Base-by-base conservation (phyloP, 768 basidiomycete genomes). In the Pleurotus sapidus region DNA sequence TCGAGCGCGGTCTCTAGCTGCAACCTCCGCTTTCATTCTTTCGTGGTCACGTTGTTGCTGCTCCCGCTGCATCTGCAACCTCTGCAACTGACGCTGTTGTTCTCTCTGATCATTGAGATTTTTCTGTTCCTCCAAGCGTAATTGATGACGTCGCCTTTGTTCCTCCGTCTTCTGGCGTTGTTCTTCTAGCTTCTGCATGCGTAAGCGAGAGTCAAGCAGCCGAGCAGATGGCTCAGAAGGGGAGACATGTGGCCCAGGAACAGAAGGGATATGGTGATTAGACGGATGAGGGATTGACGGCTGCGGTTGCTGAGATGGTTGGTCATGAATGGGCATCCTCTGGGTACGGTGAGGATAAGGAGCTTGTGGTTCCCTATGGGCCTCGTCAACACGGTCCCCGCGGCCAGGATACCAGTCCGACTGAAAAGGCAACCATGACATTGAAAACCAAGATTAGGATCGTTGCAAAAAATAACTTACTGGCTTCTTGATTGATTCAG, bases 1-100 rank as follows among this genome's bases (percentile, higher is more conserved):
- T 67, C 65, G 43, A 66, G 64, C 48, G 62, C 56, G 56, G 60
- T 50, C 55, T 60, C 67, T 45, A 66, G 63, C 18, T 59, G 59
- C 46, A 67, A 64, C 27, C 56, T 61, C 25, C 63, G 64, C 62
- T 39, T 63, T 56, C 54, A 59, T 68, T 56, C 63, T 72, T 50
- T 68, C 65, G 39, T 68, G 64, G 46, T 61, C 56, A 55, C 62
- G 50, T 51, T 59, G 66, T 46, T 68, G 64, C 18, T 60, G 58
- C 43, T 68, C 64, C 24, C 56, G 59, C 20, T 65, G 63, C 63
- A 57, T 64, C 57, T 60, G 64, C 46, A 65, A 67, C 45, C 68
- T 67, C n/a, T 66, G 62, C 9, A 62, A 65, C 46, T 67, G 63
- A n/a, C 57, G 63, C 30, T 64, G 63, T 12, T 63, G 62, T 24